Evolutionary conservation across 1,284 basidiomycete genomes (phyloP).

Genomic region (Gomphus bonarii): DNA sequence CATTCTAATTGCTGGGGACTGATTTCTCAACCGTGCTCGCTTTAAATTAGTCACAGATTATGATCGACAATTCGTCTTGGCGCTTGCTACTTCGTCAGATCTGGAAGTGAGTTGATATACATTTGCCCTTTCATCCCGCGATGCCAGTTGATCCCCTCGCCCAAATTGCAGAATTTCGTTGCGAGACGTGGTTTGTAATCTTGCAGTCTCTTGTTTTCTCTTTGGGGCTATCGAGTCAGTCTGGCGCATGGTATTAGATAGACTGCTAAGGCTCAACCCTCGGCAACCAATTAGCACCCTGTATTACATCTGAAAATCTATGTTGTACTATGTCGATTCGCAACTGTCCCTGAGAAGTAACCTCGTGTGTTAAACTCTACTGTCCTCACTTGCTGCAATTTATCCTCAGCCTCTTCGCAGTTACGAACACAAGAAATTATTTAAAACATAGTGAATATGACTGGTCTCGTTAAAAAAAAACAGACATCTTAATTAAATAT

Average conservation of each 20-base stretch:
- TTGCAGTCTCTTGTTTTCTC: not conserved
- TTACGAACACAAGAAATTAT: too few relatives aligned
- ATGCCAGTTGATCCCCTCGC: conserved; percentile 3
- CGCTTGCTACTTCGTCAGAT: conserved; percentile 72
- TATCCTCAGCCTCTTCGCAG: too few relatives aligned
- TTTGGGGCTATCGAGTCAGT: not conserved
- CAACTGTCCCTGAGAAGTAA: not conserved
- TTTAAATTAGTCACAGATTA: conserved; percentile 60
- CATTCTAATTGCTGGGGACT: conserved; percentile 3
- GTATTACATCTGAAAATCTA: not conserved
- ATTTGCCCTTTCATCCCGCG: not conserved
- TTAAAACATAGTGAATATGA: too few relatives aligned
- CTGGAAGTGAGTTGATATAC: conserved; percentile 42
- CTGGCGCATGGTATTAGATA: not conserved
- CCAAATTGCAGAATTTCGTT: conserved; percentile 15
- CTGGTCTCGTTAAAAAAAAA: too few relatives aligned
- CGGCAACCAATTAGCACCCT: not conserved
- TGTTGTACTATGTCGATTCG: not conserved
- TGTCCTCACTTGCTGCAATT: too few relatives aligned
- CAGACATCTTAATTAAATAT: too few relatives aligned
- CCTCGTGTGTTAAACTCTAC: not conserved
- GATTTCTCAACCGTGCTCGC: not conserved
- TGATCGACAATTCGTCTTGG: conserved; percentile 78
- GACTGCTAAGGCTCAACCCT: conserved; percentile 2
- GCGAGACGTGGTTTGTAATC: conserved; percentile 15